Evolutionary conservation across 352 stramenopile genomes (phyloP).

Genomic region (Globisporangium nunn): DNA sequence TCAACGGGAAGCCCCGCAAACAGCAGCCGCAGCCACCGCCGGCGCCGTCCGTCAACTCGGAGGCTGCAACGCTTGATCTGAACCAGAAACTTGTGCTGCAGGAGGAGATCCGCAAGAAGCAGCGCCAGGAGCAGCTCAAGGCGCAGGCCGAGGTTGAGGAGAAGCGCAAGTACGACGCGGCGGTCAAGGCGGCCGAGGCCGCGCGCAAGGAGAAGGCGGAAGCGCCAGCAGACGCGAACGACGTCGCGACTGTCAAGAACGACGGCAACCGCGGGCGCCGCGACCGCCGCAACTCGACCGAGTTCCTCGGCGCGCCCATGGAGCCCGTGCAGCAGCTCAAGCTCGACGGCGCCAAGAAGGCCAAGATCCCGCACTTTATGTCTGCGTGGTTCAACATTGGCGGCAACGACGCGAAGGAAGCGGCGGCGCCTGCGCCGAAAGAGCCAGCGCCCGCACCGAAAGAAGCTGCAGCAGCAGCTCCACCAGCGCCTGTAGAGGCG

Average conservation of each 20-base stretch:
- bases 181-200: conserved; percentile 20
- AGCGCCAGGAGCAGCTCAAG: conserved; percentile 21
- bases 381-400: conserved; percentile 62
- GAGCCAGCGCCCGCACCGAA: conserved; percentile 4
- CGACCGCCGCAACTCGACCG: conserved; percentile 33
- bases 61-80: conserved; percentile 45
- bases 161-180: conserved; percentile 14
- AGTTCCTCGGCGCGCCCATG: conserved; percentile 39
- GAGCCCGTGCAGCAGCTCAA: conserved; percentile 57
- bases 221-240: conserved; percentile 11
- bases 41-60: conserved; percentile 30
- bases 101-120: conserved; percentile 37
- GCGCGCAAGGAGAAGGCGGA: conserved; percentile 9
- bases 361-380: conserved; percentile 67
- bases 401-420: conserved; percentile 32
- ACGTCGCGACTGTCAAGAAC: conserved; percentile 45
- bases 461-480: conserved; percentile 1
- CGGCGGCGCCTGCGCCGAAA: conserved; percentile 1
- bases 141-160: conserved; percentile 6
- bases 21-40: neutral
- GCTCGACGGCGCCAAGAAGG: conserved; percentile 59
- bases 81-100: conserved; percentile 49
- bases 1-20: conserved; percentile 1
- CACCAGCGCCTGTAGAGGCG: neutral
- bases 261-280: conserved; percentile 24